A percentile compares a stretch with the other conserved stretches of the same genome.
phyloP scores from a whole-genome alignment of 441 rosid genomes.

The Populus tomentosa region DNA sequence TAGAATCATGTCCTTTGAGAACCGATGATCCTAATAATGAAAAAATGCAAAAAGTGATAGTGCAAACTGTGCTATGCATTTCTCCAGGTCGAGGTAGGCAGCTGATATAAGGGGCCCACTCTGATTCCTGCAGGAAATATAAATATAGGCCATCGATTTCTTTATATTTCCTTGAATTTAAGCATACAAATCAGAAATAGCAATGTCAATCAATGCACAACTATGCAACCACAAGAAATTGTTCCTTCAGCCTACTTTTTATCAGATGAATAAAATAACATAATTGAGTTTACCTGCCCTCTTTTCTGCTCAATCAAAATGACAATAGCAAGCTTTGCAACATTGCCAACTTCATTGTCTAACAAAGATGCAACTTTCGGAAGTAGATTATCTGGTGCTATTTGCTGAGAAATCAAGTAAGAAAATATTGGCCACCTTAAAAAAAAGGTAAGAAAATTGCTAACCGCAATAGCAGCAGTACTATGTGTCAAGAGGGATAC shows the following conservation, averaged over 20 bases:
- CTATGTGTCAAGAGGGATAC: constrained; percentile 25
- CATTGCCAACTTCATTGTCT: constrained; percentile 31
- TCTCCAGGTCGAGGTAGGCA: constrained; percentile 61
- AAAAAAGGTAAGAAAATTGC: neutral
- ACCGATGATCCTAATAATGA: neutral
- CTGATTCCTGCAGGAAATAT: constrained; percentile 45
- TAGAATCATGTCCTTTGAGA: neutral
- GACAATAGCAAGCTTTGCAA: constrained; percentile 59
- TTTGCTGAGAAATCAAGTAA: constrained; percentile 47
- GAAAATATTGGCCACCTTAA: constrained; percentile 1
- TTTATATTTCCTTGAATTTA: neutral
- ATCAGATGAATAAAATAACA: neutral
- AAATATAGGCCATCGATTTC: neutral
- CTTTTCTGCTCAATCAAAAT: constrained; percentile 47
- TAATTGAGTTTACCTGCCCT: constrained; percentile 43
- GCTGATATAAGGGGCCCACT: constrained; percentile 70
- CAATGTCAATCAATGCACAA: neutral
- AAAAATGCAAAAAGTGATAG: neutral
- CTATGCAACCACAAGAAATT: neutral
- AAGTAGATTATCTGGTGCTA: constrained; percentile 52
- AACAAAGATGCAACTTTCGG: constrained; percentile 38
- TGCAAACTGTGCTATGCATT: constrained; percentile 62
- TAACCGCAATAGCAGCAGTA: neutral
- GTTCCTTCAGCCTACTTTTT: neutral
- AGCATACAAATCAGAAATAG: neutral